phyloP scores from a whole-genome alignment of 2,329 filamentous ascomycete species.

The Pestalotiopsis sp. region DNA sequence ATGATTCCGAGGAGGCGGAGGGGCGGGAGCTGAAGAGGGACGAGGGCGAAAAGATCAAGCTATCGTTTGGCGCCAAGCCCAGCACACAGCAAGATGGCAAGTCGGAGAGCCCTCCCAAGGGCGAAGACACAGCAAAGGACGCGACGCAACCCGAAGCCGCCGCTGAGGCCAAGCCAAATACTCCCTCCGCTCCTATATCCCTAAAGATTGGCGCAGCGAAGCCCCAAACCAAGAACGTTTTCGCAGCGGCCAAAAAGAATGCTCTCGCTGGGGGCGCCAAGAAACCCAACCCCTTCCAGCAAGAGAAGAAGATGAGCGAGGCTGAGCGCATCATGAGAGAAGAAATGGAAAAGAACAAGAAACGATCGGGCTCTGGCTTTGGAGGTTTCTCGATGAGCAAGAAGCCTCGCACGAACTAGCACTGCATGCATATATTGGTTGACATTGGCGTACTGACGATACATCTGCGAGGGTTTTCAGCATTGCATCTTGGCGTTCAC shows the following conservation, averaged over 20 bases:
- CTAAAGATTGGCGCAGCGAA: constrained; percentile 65
- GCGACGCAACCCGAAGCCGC: constrained; percentile 20
- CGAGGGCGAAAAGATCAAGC: constrained; percentile 75
- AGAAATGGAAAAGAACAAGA: constrained; percentile 74
- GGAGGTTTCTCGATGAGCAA: constrained; percentile 46
- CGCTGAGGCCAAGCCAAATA: constrained; percentile 29
- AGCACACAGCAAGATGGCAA: constrained; percentile 21
- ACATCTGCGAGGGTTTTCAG: not conserved
- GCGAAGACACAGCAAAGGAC: constrained; percentile 19
- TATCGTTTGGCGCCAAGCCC: constrained; percentile 63
- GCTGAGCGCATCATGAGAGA: constrained; percentile 88
- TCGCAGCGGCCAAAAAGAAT: constrained; percentile 69
- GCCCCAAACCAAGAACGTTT: constrained; percentile 76
- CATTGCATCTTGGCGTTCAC: not conserved
- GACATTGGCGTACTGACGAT: not conserved
- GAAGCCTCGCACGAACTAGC: constrained; percentile 53
- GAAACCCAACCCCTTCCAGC: constrained; percentile 59
- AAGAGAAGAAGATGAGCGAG: constrained; percentile 84
- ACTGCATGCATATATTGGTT: too few species aligned
- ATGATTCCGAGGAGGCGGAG: constrained; percentile 43
- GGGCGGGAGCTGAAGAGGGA: constrained; percentile 57
- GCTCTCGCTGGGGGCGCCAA: constrained; percentile 63
- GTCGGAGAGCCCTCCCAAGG: constrained; percentile 22
- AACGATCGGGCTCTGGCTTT: constrained; percentile 58
- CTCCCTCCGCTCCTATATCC: constrained; percentile 49